A percentile compares a stretch with the other conserved stretches of the same genome.
These are phyloP conservation scores for Colletotrichum eleusines DNA, from an alignment of 2,329 filamentous ascomycete species.

Conservation along the genomic window DNA sequence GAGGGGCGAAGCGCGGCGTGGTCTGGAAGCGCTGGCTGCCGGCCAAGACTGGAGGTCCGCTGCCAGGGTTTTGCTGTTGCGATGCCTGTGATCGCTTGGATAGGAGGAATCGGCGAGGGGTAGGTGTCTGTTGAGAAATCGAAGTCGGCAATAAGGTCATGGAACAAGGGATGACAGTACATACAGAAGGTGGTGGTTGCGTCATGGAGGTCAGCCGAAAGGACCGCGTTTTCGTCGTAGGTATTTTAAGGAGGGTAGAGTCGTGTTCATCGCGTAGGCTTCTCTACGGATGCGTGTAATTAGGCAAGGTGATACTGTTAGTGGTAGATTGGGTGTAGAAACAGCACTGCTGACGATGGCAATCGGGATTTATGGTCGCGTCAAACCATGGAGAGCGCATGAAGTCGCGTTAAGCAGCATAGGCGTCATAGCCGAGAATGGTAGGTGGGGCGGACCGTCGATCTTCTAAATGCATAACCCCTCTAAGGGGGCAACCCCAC, in stretches of 20 bases:
- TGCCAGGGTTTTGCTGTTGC: slow-evolving; percentile 49
- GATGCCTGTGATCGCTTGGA: slow-evolving; percentile 50
- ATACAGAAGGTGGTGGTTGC: slow-evolving; percentile 39
- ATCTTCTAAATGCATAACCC: slow-evolving; percentile 14
- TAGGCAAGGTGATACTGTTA: not conserved
- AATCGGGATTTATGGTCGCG: not conserved
- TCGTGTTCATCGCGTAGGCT: slow-evolving; percentile 16
- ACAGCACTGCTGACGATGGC: not conserved
- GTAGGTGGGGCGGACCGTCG: not conserved
- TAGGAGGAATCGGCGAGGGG: slow-evolving; percentile 55
- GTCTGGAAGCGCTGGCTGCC: slow-evolving; percentile 51
- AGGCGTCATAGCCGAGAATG: slow-evolving; percentile 1
- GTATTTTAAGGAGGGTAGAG: not conserved
- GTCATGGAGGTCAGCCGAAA: slow-evolving; percentile 38
- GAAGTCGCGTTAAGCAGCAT: slow-evolving; percentile 14
- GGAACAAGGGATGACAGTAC: not conserved
- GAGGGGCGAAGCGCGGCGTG: slow-evolving; percentile 55
- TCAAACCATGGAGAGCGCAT: not conserved
- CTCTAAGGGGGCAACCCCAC: not conserved
- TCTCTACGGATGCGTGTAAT: not conserved
- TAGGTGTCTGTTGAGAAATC: slow-evolving; percentile 50
- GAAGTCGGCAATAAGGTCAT: not conserved
- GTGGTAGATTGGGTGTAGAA: not conserved
- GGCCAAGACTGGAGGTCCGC: slow-evolving; percentile 29
- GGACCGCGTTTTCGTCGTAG: slow-evolving; percentile 29